These are phyloP conservation scores for Neopestalotiopsis clavispora DNA, from an alignment of 2,329 filamentous ascomycete species.

Conservation along the genomic window DNA sequence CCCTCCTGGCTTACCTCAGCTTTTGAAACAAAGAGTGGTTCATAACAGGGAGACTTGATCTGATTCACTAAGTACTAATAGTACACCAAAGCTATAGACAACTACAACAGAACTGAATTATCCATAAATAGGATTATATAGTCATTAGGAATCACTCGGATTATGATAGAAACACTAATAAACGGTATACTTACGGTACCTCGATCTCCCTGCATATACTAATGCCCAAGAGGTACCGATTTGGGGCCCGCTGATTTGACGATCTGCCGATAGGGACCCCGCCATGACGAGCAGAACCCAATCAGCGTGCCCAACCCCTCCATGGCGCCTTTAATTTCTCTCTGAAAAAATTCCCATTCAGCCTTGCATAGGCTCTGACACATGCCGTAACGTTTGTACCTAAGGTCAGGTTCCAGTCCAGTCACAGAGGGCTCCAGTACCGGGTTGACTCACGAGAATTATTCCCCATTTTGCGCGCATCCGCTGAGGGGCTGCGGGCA, in stretches of 20 bases:
- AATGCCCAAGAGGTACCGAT: not conserved
- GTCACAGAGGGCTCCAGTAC: not conserved
- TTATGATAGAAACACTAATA: not conserved
- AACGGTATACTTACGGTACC: not conserved
- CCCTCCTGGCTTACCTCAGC: not conserved
- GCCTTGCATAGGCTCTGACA: constrained; percentile 20
- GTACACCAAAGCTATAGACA: too few species aligned
- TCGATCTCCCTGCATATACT: not conserved
- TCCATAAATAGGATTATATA: too few species aligned
- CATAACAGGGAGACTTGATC: not conserved
- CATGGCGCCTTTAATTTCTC: not conserved
- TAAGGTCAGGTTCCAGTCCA: not conserved
- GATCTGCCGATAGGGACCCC: not conserved
- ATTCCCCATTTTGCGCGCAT: constrained; percentile 16
- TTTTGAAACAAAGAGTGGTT: not conserved
- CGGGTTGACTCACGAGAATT: constrained; percentile 19
- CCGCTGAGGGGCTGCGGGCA: constrained; percentile 16
- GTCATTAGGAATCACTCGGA: too few species aligned
- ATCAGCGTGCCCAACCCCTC: not conserved
- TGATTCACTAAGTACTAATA: too few species aligned
- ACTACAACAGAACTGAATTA: too few species aligned
- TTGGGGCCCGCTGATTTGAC: not conserved
- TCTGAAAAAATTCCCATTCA: constrained; percentile 12
- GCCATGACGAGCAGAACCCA: not conserved
- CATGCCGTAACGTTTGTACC: not conserved